These are phyloP conservation scores for Teratosphaeria zuluensis DNA, from an alignment of 2,329 filamentous ascomycete genomes.

Conservation along the genomic window DNA sequence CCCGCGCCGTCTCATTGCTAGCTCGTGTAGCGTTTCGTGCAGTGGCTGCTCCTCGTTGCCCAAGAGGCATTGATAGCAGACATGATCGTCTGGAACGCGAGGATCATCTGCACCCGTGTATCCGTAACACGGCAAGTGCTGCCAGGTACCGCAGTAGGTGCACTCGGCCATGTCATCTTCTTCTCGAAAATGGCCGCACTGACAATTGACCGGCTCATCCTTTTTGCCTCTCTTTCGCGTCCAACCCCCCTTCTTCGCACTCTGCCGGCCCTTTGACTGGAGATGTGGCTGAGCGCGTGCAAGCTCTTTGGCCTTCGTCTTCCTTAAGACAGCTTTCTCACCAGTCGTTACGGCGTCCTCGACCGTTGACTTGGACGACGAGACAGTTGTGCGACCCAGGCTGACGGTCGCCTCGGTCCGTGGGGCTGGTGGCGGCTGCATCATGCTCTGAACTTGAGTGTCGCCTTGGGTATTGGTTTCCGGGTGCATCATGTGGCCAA, in stretches of 20 bases:
- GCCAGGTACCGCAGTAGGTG: slow-evolving; percentile 34
- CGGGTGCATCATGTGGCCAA: slow-evolving; percentile 19
- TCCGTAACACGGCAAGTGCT: slow-evolving; percentile 40
- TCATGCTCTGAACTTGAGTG: slow-evolving; percentile 18
- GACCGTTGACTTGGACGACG: not conserved
- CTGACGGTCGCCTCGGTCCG: not conserved
- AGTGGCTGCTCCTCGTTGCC: slow-evolving; percentile 11
- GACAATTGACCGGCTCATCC: slow-evolving; percentile 26
- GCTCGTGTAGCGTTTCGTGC: slow-evolving; percentile 9
- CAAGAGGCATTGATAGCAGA: slow-evolving; percentile 38
- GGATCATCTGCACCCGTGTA: slow-evolving; percentile 29
- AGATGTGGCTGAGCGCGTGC: slow-evolving; percentile 5
- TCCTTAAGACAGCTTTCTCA: not conserved
- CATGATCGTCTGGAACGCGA: slow-evolving; percentile 32
- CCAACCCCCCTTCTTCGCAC: slow-evolving; percentile 1
- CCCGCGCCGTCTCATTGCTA: slow-evolving; percentile 15
- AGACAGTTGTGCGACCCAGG: not conserved
- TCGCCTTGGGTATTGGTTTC: slow-evolving; percentile 24
- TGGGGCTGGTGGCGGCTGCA: not conserved
- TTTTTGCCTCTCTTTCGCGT: slow-evolving; percentile 3
- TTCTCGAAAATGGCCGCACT: slow-evolving; percentile 32
- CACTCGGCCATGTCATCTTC: slow-evolving; percentile 38
- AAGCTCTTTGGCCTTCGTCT: slow-evolving; percentile 5
- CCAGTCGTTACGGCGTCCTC: not conserved
- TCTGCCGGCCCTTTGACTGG: slow-evolving; percentile 8